Base-by-base conservation (phyloP, 805 yeast species). In the Cyberlindnera bimundalis region DNA sequence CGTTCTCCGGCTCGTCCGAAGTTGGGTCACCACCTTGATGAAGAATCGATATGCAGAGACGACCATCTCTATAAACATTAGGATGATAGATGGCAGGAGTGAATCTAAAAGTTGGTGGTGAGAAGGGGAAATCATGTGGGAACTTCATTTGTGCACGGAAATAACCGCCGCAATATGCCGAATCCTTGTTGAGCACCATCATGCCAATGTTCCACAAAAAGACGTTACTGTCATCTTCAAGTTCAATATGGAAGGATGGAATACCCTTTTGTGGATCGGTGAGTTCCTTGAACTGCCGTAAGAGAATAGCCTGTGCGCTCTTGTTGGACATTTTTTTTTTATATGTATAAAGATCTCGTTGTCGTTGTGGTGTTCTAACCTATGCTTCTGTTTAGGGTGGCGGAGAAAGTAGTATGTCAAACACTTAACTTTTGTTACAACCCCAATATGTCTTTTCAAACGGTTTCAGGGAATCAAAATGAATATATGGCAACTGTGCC, bases 1-100 rank as follows among this genome's bases (percentile, higher is more conserved):
- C 97, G 42, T 83, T 82, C 55, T 88, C 96, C 3, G 90, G 91
- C 62, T 90, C 96, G 51, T 88, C 96, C 27, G 86, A 76, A 37
- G 91, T 82, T 15, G 84, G 85, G 59, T 89, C 96, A 18, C 96
- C 97, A 14, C 91, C 84, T 51, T 83, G 86, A 64, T 91, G 98
- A 46, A 91, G 71, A 48, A 91, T 91, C 38, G 96, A 87, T 46
- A 90, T 89, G 70, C 98, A 91, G 34, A 93, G 72, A 51, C 95
- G 69, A 14, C 98, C 98, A 64, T 90, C 96, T 46, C 87, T 76
- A 66, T 91, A 91, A 40, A 91, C 95, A 61, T 91, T 91, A 19
- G 98, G 98, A 58, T 91, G 98, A 66, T 80, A 90, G 52, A 91
- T 86, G 31, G 96, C 83, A 12, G 97, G 96, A 7, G 91, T 82